Evolutionary conservation across 768 basidiomycete genomes (phyloP).

Genomic region (Lentinus tigrinus): DNA sequence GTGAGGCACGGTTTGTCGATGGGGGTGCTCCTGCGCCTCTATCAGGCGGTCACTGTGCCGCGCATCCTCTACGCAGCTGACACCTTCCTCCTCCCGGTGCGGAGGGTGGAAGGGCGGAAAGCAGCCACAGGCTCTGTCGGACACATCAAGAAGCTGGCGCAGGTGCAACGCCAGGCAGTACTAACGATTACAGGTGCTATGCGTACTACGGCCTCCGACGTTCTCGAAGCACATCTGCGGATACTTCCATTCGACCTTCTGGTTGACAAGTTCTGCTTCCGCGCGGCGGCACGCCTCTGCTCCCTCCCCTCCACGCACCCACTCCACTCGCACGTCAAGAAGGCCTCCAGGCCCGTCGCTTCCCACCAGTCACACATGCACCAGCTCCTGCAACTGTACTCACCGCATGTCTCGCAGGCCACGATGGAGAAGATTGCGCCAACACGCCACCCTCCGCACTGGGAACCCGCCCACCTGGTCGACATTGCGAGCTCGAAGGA

Average conservation of each 20-base stretch:
- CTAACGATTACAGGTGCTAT: conserved; percentile 24
- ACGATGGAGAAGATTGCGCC: conserved; percentile 19
- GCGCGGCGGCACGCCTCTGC: conserved; percentile 12
- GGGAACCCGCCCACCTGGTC: not conserved
- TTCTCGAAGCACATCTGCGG: conserved; percentile 20
- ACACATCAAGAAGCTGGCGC: conserved; percentile 8
- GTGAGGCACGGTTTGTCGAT: conserved; percentile 18
- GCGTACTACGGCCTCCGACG: conserved; percentile 22
- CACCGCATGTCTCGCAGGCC: conserved; percentile 2
- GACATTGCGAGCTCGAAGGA: not conserved
- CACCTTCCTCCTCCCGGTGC: not conserved
- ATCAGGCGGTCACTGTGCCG: conserved; percentile 23
- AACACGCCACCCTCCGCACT: too few species aligned
- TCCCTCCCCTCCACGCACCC: conserved; percentile 24
- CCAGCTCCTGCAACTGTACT: conserved; percentile 11
- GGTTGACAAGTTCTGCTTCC: conserved; percentile 13
- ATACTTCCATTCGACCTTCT: conserved; percentile 19
- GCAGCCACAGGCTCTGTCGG: not conserved
- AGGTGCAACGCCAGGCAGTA: conserved; percentile 22
- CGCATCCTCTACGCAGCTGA: conserved; percentile 30
- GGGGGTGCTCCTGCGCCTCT: conserved; percentile 21
- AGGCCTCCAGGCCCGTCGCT: not conserved
- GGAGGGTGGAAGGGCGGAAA: too few species aligned
- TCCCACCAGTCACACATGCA: too few species aligned
- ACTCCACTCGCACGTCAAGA: conserved; percentile 4